Evolutionary conservation across 148 eudicot genomes (phyloP).

Genomic region (Pharnaceum exiguum): DNA sequence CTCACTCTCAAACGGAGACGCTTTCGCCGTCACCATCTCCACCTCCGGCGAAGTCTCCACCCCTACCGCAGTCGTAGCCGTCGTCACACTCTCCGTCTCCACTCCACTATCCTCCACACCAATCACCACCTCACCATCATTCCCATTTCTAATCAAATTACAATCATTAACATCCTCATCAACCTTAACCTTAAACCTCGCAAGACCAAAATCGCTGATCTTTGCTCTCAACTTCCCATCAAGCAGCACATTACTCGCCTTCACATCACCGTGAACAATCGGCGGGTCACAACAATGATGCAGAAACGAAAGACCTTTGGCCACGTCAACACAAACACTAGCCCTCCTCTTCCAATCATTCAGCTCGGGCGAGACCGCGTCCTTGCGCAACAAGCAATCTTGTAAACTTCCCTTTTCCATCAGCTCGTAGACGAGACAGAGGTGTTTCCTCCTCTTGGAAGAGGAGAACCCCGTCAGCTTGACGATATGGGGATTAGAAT

Average conservation of each 20-base stretch:
- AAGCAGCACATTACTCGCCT: conserved; percentile 83
- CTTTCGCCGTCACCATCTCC: conserved; percentile 35
- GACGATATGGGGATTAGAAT: conserved; percentile 36
- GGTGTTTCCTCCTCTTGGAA: conserved; percentile 50
- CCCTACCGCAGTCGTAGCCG: conserved; percentile 28
- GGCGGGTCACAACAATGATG: conserved; percentile 76
- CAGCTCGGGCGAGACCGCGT: conserved; percentile 56
- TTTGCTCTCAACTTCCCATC: conserved; percentile 57
- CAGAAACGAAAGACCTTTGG: conserved; percentile 61
- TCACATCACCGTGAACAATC: conserved; percentile 86
- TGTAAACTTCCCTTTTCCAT: conserved; percentile 85
- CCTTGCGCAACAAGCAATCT: conserved; percentile 66
- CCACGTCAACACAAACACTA: conserved; percentile 59
- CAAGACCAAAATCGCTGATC: conserved; percentile 87
- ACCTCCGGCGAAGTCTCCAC: conserved; percentile 66
- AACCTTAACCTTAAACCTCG: conserved; percentile 49
- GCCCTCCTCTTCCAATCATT: conserved; percentile 42
- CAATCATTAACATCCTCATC: conserved; percentile 1
- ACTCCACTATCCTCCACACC: conserved; percentile 50
- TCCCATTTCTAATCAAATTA: background rate
- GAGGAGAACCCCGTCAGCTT: conserved; percentile 69
- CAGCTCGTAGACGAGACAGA: conserved; percentile 80
- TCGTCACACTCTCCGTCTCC: conserved; percentile 71
- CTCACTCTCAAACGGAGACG: conserved; percentile 40
- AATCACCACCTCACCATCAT: conserved; percentile 20